Base-by-base conservation (phyloP, 352 stramenopile species). In the Blastocystis hominis region DNA sequence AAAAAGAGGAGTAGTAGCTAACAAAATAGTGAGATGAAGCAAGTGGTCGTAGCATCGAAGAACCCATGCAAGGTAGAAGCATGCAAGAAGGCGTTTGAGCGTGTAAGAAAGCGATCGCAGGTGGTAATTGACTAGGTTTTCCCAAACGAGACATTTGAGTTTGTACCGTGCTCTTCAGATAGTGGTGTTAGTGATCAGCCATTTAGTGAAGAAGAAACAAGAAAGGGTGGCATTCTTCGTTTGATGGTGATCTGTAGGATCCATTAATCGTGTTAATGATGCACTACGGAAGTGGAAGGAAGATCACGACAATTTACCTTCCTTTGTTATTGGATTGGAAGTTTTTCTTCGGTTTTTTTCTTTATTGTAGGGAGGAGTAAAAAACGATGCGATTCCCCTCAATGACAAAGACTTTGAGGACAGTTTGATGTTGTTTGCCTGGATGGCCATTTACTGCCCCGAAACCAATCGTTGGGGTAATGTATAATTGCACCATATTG, bases 161-260 rank as follows among this genome's bases (percentile, higher is more conserved):
- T 38, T 70, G 13, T 20, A 20, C 15, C 10, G 40, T 10, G 40
- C 10, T 7, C 62, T 10, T 70, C 62, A 2, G 24, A 70, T 1
- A 70, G 62, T 70, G 62, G 62, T 46, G 62, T 70, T 3, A 70
- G 62, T 70, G 42, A 44, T 70, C 62, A 70, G 46, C 62, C 62
- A 5, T 46, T 70, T 38, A 36, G 62, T 10, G 62, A 70, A 9
- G 62, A 70, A 47, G 62, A 70, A 70, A 70, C 62, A 42, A n/a
- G 62, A 2, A n/a, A 70, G 46, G 62, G 62, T 70, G 3, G 20
- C 24, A 20, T 42, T 42, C 1, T 2, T 70, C 24, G 3, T 36
- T 70, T 47, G 40, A 3, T 40, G 59, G 10, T 30, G 34, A 10
- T 20, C 1, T 46, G 4, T 70, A 70, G 62, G 62, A 38, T 36